phyloP scores from a whole-genome alignment of 192 early-diverging fungal genomes.

The Coemansia sp. region DNA sequence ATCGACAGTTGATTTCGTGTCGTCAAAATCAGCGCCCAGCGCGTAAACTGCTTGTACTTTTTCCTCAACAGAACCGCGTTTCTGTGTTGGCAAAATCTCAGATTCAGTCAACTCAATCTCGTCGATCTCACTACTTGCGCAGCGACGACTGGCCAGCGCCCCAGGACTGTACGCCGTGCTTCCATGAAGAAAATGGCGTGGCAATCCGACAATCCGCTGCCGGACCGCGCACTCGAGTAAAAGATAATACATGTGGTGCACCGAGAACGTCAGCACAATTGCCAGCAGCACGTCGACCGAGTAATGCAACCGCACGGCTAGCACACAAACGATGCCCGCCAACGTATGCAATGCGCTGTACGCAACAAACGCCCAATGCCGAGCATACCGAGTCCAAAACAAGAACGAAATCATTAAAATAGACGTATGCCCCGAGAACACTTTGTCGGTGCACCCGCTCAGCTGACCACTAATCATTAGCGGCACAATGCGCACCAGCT shows the following conservation, averaged over 20 bases:
- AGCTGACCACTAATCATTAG: slow-evolving; percentile 36
- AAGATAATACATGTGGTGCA: slow-evolving; percentile 58
- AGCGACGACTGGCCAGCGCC: not conserved
- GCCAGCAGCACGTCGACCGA: slow-evolving; percentile 60
- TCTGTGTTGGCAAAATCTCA: not conserved
- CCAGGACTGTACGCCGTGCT: not conserved
- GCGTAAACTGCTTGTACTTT: not conserved
- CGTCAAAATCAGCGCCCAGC: not conserved
- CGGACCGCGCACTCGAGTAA: slow-evolving; percentile 41
- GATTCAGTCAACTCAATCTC: not conserved
- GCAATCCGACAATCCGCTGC: not conserved
- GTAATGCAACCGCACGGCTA: slow-evolving; percentile 58
- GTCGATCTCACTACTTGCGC: not conserved
- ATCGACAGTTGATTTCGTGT: not conserved
- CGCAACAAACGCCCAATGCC: slow-evolving; percentile 40
- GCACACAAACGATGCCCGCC: slow-evolving; percentile 53
- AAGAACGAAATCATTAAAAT: slow-evolving; percentile 55
- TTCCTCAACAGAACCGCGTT: not conserved
- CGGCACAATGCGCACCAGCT: slow-evolving; percentile 14
- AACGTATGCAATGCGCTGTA: slow-evolving; percentile 42
- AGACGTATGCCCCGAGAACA: slow-evolving; percentile 62
- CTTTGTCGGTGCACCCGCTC: slow-evolving; percentile 59
- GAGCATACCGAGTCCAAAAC: slow-evolving; percentile 55
- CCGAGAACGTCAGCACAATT: slow-evolving; percentile 55
- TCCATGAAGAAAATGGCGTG: not conserved